These are phyloP conservation scores for Triglochin maritima DNA, from an alignment of 106 monocot species.

Conservation along the genomic window DNA sequence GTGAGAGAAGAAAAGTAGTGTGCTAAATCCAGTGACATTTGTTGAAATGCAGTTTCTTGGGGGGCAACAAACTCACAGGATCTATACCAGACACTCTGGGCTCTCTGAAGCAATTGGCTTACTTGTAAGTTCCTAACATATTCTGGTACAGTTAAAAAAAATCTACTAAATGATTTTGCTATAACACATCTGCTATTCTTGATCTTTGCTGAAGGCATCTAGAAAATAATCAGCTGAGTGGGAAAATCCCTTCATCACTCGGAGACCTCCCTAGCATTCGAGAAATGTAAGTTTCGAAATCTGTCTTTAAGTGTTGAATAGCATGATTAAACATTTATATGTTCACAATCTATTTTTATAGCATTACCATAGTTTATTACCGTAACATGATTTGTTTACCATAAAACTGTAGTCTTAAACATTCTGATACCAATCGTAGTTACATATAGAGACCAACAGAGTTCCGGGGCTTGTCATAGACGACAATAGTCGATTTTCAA, in stretches of 20 bases:
- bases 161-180: neutral
- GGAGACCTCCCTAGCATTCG: conserved; percentile 31
- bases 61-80: conserved; percentile 35
- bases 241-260: conserved; percentile 39
- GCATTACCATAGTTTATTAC: neutral
- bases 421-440: neutral
- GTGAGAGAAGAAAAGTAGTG: too few relatives aligned
- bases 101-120: conserved; percentile 22
- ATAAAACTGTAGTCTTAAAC: neutral
- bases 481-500: too few relatives aligned
- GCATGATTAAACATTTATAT: neutral
- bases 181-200: neutral
- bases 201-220: conserved; percentile 29
- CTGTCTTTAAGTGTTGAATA: too few relatives aligned
- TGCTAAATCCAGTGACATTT: too few relatives aligned
- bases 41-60: conserved; percentile 25
- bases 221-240: conserved; percentile 42
- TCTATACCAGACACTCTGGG: conserved; percentile 36
- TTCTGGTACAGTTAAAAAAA: neutral
- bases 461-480: too few relatives aligned
- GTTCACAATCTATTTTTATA: neutral
- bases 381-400: neutral
- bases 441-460: too few relatives aligned
- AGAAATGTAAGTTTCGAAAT: conserved; percentile 36
- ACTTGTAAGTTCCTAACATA: conserved; percentile 27